These are phyloP conservation scores for Fusarium keratoplasticum DNA, from an alignment of 2,329 filamentous ascomycete genomes.

Conservation along the genomic window DNA sequence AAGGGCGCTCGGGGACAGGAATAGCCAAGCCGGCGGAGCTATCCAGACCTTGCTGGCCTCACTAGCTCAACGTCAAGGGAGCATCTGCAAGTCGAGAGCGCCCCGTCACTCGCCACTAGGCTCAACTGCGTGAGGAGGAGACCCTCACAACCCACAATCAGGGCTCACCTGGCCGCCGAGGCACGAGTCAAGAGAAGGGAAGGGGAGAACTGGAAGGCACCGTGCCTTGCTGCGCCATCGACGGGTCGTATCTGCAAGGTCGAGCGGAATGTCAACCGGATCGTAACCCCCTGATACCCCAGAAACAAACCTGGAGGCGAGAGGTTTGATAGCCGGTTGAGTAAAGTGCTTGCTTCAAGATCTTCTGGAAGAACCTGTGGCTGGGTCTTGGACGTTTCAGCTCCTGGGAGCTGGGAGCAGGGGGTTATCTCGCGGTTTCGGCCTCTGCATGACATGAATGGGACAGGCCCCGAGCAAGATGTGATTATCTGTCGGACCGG, in stretches of 20 bases:
- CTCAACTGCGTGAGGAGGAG: neutral
- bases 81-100: neutral
- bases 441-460: slow-evolving; percentile 28
- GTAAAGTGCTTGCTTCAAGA: slow-evolving; percentile 32
- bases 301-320: slow-evolving; percentile 33
- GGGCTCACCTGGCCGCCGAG: slow-evolving; percentile 24
- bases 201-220: slow-evolving; percentile 16
- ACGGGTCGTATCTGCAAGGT: slow-evolving; percentile 35
- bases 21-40: slow-evolving; percentile 30
- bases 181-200: slow-evolving; percentile 36
- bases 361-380: slow-evolving; percentile 43
- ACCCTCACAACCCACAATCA: slow-evolving; percentile 4
- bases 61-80: slow-evolving; percentile 6
- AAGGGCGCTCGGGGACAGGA: slow-evolving; percentile 13
- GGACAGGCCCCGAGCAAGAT: neutral
- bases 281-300: slow-evolving; percentile 35
- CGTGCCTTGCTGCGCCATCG: slow-evolving; percentile 16
- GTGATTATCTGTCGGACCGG: neutral
- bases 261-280: slow-evolving; percentile 23
- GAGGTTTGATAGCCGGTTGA: slow-evolving; percentile 14
- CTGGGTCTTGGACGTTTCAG: slow-evolving; percentile 40
- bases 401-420: slow-evolving; percentile 34
- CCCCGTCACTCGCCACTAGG: slow-evolving; percentile 12
- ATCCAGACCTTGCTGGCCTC: slow-evolving; percentile 28
- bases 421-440: slow-evolving; percentile 35